Base-by-base conservation (phyloP, 2,329 filamentous ascomycete species). In the Claviceps fusiformis region DNA sequence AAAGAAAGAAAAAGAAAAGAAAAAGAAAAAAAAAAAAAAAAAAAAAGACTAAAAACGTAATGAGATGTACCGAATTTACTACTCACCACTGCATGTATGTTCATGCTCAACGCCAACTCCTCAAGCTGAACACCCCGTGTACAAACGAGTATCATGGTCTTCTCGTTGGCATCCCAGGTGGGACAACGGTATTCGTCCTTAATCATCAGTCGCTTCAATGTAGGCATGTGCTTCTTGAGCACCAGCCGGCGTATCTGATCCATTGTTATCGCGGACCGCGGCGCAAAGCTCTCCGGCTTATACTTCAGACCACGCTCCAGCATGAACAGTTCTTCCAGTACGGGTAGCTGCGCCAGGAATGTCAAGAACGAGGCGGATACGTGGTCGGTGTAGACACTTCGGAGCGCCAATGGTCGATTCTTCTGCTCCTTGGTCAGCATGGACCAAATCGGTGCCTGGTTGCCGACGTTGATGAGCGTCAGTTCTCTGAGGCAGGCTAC, bases 331-430 rank as follows among this genome's bases (percentile, higher is more conserved):
- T 84, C 78, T n/a, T 76, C 71, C 1, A 86, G 63, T 55, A 73
- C 71, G 5, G 76, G 65, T 2, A 84, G 71, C 54, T 79, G 72
- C 3, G 73, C 71, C 15, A 82, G 71, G 56, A 77, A 77, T 1
- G 72, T 72, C 53, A 86, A 63, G 55, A 85, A 83, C 0, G 70
- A 65, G 1, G 66, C 60, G 0, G 79, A 78, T 24, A 84, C 81
- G 58, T 85, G 78, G 62, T 86, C 83, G 0, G 81, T 85, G 60
- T 79, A 80, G 54, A 86, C 78, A 58, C 76, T 79, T 51, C 74
- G 71, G 46, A 86, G 65, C 0, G 75, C 71, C 45, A 85, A 67
- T 0, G 77, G 74, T 9, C 70, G 66, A 1, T 70, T 61, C 52
- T 72, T 73, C 63, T 83, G 81, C 60, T 82, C 73, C 59, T 75